Evolutionary conservation across 305 asterid genomes (phyloP).

Genomic region (Rubia balearica): DNA sequence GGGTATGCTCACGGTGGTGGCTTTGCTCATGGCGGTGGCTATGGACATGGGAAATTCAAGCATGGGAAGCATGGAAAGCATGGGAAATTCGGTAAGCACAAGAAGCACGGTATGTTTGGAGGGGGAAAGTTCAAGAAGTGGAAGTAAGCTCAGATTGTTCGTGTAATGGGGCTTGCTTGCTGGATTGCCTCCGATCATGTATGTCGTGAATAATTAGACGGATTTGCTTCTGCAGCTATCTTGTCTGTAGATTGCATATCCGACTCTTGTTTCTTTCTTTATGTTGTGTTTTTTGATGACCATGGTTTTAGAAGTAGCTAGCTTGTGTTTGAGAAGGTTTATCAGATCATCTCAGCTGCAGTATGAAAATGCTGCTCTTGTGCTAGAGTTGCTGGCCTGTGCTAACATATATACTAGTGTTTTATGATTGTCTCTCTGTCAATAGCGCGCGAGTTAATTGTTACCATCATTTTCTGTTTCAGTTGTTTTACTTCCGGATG

Average conservation of each 20-base stretch:
- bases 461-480: neutral
- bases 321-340: neutral
- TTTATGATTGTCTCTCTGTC: neutral
- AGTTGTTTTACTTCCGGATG: no score
- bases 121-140: constrained; percentile 78
- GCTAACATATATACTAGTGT: neutral
- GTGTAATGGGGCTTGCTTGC: neutral
- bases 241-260: neutral
- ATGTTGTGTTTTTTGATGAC: neutral
- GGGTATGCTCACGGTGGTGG: constrained; percentile 10
- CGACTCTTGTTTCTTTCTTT: neutral
- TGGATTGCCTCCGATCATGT: constrained; percentile 1
- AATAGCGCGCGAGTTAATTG: neutral
- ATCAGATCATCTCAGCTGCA: neutral
- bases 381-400: neutral
- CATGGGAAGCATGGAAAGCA: constrained; percentile 37
- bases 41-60: constrained; percentile 34
- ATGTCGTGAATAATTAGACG: constrained; percentile 12
- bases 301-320: neutral
- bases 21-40: constrained; percentile 22
- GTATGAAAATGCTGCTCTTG: neutral
- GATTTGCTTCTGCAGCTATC: neutral
- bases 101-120: constrained; percentile 31
- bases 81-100: constrained; percentile 16
- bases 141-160: constrained; percentile 37